Conservation (phyloP, 1,284 basidiomycete genomes). For the Ceratobasidium theobromae region DNA sequence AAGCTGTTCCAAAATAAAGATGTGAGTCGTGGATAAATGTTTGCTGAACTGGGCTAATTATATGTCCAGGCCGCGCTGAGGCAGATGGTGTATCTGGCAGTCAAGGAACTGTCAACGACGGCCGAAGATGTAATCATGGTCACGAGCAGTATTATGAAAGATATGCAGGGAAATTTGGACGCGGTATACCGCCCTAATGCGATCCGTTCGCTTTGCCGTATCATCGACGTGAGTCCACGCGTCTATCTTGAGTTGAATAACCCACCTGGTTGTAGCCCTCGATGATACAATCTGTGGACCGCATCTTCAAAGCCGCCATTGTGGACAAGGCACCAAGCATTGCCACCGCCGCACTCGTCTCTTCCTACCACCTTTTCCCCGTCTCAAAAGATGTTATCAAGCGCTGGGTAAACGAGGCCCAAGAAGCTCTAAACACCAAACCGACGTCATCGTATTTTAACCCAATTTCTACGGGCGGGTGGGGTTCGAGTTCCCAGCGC, state of each 20-base stretch:
- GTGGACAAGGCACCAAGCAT: slow-evolving; percentile 97
- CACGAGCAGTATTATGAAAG: slow-evolving; percentile 99
- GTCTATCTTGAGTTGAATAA: slow-evolving; percentile 29
- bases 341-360: slow-evolving; percentile 93
- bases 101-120: slow-evolving; percentile 96
- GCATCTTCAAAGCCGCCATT: slow-evolving; percentile 99
- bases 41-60: slow-evolving; percentile 20
- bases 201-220: slow-evolving; percentile 92
- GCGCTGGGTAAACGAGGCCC: slow-evolving; percentile 98
- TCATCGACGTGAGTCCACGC: slow-evolving; percentile 84
- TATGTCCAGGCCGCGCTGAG: slow-evolving; percentile 79
- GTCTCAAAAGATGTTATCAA: slow-evolving; percentile 93
- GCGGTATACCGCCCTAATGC: slow-evolving; percentile 99
- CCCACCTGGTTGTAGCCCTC: slow-evolving; percentile 62
- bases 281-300: slow-evolving; percentile 97
- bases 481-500: slow-evolving; percentile 50
- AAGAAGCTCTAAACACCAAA: slow-evolving; percentile 94
- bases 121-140: slow-evolving; percentile 99
- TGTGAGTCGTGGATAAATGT: slow-evolving; percentile 56
- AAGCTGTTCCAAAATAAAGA: slow-evolving; percentile 99
- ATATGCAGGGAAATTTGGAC: slow-evolving; percentile 99
- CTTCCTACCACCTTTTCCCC: slow-evolving; percentile 95
- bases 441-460: slow-evolving; percentile 68
- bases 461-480: slow-evolving; percentile 45
- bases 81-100: slow-evolving; percentile 98